Conservation (phyloP, 306 rosid species). For the Malus sieversii region DNA sequence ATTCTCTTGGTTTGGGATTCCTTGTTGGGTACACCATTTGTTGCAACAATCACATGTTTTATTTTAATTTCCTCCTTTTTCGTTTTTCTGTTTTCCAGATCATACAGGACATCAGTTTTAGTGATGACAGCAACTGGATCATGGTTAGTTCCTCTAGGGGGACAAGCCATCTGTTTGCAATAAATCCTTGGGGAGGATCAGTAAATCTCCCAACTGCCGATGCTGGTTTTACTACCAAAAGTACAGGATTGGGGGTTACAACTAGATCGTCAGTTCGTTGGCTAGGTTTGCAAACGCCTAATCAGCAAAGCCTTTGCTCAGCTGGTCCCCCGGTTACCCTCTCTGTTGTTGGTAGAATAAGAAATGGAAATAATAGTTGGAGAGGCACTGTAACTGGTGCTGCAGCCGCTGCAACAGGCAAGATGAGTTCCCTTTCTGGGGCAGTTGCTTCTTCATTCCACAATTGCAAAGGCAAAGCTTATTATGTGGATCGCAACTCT, state of each 20-base stretch:
- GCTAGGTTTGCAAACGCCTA: slow-evolving; percentile 38
- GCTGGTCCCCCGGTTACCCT: slow-evolving; percentile 67
- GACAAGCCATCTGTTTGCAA: slow-evolving; percentile 85
- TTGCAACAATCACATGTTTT: background rate
- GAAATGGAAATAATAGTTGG: slow-evolving; percentile 83
- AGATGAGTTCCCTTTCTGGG: slow-evolving; percentile 49
- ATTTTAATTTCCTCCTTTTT: background rate
- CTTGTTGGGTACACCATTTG: background rate
- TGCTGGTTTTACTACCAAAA: slow-evolving; percentile 31
- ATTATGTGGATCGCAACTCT: slow-evolving; percentile 36
- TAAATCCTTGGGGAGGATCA: slow-evolving; percentile 82
- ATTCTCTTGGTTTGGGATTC: background rate
- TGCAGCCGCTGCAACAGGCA: slow-evolving; percentile 90
- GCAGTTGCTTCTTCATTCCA: slow-evolving; percentile 84
- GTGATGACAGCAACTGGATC: slow-evolving; percentile 95
- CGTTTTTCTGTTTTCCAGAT: slow-evolving; percentile 43
- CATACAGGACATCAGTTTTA: slow-evolving; percentile 92
- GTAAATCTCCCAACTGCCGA: slow-evolving; percentile 51
- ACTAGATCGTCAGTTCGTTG: slow-evolving; percentile 31
- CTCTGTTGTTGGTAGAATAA: slow-evolving; percentile 73
- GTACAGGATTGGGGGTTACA: slow-evolving; percentile 31
- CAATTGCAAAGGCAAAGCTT: slow-evolving; percentile 42
- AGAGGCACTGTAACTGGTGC: slow-evolving; percentile 86
- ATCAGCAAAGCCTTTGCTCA: slow-evolving; percentile 40
- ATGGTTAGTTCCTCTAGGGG: slow-evolving; percentile 98